phyloP scores from a whole-genome alignment of 495 filamentous ascomycete species.

The Glutinoglossum americanum region DNA sequence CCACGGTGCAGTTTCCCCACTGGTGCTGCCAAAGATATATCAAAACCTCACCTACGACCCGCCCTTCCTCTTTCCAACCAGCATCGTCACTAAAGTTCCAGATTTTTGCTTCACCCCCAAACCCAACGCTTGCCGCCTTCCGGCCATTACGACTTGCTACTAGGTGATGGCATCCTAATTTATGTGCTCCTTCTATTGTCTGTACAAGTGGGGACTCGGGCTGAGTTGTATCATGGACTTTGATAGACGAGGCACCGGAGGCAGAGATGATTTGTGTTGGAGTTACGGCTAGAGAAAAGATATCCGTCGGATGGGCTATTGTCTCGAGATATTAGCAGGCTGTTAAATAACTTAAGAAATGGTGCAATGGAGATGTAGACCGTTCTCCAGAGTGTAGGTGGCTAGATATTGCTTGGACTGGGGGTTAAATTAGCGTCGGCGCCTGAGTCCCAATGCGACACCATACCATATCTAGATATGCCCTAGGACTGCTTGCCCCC shows the following conservation, averaged over 20 bases:
- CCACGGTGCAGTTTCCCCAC: slow-evolving; percentile 10
- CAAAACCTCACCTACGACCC: slow-evolving; percentile 21
- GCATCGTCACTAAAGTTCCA: slow-evolving; percentile 30
- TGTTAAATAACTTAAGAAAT: background rate
- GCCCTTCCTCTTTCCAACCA: slow-evolving; percentile 29
- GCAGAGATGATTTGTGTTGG: slow-evolving; percentile 53
- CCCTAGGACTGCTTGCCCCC: background rate
- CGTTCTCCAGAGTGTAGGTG: slow-evolving; percentile 70
- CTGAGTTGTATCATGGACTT: slow-evolving; percentile 48
- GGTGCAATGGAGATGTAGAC: slow-evolving; percentile 21
- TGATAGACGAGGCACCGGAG: slow-evolving; percentile 59
- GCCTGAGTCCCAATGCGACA: background rate
- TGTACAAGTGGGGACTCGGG: slow-evolving; percentile 56
- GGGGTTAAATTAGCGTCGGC: background rate
- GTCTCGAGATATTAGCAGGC: slow-evolving; percentile 1
- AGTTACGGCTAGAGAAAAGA: slow-evolving; percentile 78
- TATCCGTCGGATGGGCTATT: slow-evolving; percentile 52
- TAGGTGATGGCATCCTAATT: slow-evolving; percentile 76
- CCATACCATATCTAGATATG: background rate
- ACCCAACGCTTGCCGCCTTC: slow-evolving; percentile 61
- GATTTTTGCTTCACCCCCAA: slow-evolving; percentile 64
- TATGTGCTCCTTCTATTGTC: slow-evolving; percentile 52
- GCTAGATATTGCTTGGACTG: slow-evolving; percentile 98
- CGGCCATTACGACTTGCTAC: slow-evolving; percentile 44
- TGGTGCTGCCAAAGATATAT: background rate